These are phyloP conservation scores for Hirsutella thompsonii DNA, from an alignment of 2,329 filamentous ascomycete genomes.

Conservation along the genomic window DNA sequence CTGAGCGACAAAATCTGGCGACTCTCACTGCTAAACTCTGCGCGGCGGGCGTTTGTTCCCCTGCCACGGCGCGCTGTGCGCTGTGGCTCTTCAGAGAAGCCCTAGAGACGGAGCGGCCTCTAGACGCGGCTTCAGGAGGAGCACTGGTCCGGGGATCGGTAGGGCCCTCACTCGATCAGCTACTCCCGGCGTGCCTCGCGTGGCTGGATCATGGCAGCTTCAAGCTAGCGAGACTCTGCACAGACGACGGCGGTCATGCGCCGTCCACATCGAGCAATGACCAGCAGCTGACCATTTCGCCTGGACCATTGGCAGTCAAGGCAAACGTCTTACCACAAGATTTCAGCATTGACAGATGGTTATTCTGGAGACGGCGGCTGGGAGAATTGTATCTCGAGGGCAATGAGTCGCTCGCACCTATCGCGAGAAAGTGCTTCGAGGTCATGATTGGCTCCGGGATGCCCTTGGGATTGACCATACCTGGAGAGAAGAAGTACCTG, in stretches of 20 bases:
- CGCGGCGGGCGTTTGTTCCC: slow-evolving; percentile 2
- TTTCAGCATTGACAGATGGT: slow-evolving; percentile 4
- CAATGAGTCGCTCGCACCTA: neutral
- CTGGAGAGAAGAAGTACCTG: slow-evolving; percentile 4
- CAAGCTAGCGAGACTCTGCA: slow-evolving; percentile 1
- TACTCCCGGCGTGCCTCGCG: slow-evolving; percentile 4
- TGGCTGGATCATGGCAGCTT: slow-evolving; percentile 2
- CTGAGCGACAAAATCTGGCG: neutral
- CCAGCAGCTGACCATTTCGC: neutral
- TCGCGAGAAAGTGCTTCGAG: slow-evolving; percentile 5
- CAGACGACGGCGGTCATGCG: neutral
- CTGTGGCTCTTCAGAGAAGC: slow-evolving; percentile 4
- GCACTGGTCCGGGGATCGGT: neutral
- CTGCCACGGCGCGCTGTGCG: slow-evolving; percentile 1
- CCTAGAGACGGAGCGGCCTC: slow-evolving; percentile 1
- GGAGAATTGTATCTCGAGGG: slow-evolving; percentile 3
- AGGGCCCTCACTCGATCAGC: neutral
- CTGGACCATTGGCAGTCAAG: slow-evolving; percentile 1
- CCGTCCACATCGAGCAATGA: neutral
- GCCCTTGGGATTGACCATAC: slow-evolving; percentile 1
- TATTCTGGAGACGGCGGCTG: slow-evolving; percentile 4
- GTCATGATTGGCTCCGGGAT: slow-evolving; percentile 2
- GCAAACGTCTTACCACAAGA: neutral
- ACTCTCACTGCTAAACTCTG: slow-evolving; percentile 4
- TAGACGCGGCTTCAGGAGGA: neutral